Conservation (phyloP, 495 filamentous ascomycete genomes). For the Penicillium manginii region DNA sequence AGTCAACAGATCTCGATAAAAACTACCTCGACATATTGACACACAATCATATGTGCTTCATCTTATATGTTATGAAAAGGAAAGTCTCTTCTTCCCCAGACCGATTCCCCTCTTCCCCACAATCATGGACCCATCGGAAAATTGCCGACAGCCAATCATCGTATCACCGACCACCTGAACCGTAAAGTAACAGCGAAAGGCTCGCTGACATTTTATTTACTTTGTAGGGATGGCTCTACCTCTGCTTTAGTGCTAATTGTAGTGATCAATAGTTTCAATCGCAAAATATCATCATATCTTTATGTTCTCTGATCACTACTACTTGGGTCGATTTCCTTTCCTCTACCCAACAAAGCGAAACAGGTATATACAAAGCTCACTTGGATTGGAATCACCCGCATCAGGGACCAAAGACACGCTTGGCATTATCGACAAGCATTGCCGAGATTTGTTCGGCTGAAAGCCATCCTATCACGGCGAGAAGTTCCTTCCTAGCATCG, state of each 20-base stretch:
- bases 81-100: conserved; percentile 7
- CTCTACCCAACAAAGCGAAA: too few species aligned
- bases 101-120: background rate
- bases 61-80: background rate
- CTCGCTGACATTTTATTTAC: too few species aligned
- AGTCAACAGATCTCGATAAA: background rate
- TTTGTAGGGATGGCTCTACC: background rate
- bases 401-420: conserved; percentile 9
- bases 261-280: too few species aligned
- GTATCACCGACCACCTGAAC: background rate
- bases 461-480: conserved; percentile 13
- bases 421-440: conserved; percentile 21
- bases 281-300: too few species aligned
- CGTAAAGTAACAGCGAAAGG: background rate
- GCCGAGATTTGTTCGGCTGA: conserved; percentile 13
- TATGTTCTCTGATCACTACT: too few species aligned
- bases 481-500: conserved; percentile 16
- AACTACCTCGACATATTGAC: background rate
- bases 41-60: background rate
- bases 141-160: conserved; percentile 8
- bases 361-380: background rate
- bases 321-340: too few species aligned
- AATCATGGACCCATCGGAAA: conserved; percentile 15
- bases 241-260: background rate
- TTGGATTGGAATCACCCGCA: background rate